Conservation (phyloP, 2,329 filamentous ascomycete species). For the Trichoderma hamatum region DNA sequence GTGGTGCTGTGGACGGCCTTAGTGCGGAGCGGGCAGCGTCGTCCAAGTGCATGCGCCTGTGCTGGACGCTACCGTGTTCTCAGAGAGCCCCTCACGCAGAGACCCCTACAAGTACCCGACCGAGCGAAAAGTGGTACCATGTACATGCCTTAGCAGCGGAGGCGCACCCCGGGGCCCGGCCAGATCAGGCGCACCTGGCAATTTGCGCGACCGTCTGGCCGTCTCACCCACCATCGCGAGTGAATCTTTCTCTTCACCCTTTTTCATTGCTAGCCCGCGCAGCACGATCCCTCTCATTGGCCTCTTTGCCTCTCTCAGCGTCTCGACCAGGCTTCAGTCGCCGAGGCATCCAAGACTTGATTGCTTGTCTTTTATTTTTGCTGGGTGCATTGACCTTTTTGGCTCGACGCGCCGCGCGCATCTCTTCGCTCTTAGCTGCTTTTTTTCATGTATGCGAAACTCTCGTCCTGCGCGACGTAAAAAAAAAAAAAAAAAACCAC, state of each 20-base stretch:
- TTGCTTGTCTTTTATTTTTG: neutral
- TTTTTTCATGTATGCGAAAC: slow-evolving; percentile 20
- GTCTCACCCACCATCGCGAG: slow-evolving; percentile 26
- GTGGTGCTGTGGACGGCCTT: neutral
- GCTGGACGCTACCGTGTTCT: slow-evolving; percentile 20
- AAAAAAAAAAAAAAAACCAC: neutral
- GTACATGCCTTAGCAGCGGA: slow-evolving; percentile 19
- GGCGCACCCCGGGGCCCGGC: slow-evolving; percentile 9
- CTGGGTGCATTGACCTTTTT: slow-evolving; percentile 12
- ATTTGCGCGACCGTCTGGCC: slow-evolving; percentile 24
- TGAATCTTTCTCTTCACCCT: slow-evolving; percentile 25
- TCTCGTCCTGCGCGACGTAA: slow-evolving; percentile 17
- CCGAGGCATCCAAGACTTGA: neutral
- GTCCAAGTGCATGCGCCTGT: neutral
- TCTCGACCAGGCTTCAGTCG: neutral
- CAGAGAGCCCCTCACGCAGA: neutral
- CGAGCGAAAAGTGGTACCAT: slow-evolving; percentile 10
- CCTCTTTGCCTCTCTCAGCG: neutral
- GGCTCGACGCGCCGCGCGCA: slow-evolving; percentile 25
- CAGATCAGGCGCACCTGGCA: slow-evolving; percentile 19
- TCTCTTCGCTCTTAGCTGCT: neutral
- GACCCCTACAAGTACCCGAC: slow-evolving; percentile 13
- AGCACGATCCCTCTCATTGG: slow-evolving; percentile 1
- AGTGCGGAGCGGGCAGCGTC: neutral
- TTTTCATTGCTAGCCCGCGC: slow-evolving; percentile 17